Percentiles rank a stretch among this genome's conserved stretches.
phyloP scores from a whole-genome alignment of 257 asterid genomes.

The Pogostemon cablin region DNA sequence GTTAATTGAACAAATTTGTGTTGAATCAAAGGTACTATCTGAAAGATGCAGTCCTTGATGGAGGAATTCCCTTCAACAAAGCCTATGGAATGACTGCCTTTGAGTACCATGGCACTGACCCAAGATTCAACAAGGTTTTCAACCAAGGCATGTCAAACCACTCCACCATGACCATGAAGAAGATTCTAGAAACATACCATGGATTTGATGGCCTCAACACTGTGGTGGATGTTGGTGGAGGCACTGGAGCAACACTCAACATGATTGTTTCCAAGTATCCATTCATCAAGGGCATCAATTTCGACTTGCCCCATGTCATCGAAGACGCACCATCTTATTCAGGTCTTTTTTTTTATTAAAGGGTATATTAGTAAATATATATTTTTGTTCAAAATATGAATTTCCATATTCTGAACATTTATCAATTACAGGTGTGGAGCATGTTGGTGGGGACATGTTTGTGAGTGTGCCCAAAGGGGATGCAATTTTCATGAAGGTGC shows the following conservation, averaged over 20 bases:
- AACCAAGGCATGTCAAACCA: conserved; percentile 82
- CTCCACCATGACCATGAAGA: conserved; percentile 73
- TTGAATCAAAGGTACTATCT: conserved; percentile 62
- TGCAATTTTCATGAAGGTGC: conserved; percentile 94
- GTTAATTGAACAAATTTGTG: not conserved
- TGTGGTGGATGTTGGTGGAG: conserved; percentile 96
- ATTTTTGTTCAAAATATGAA: not conserved
- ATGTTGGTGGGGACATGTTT: conserved; percentile 96
- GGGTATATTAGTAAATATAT: too few species aligned
- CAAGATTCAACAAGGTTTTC: conserved; percentile 78
- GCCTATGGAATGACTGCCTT: conserved; percentile 88
- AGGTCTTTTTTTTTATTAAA: conserved; percentile 33
- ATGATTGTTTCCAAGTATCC: conserved; percentile 76
- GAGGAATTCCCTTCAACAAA: conserved; percentile 83
- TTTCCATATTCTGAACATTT: not conserved
- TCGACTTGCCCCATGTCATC: conserved; percentile 83
- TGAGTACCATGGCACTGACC: conserved; percentile 76
- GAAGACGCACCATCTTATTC: conserved; percentile 68
- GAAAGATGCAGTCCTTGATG: conserved; percentile 86
- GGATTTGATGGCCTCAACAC: conserved; percentile 72
- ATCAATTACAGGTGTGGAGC: conserved; percentile 57
- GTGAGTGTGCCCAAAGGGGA: conserved; percentile 46
- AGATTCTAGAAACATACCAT: conserved; percentile 59
- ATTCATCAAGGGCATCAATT: conserved; percentile 66
- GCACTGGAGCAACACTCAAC: conserved; percentile 70